Base-by-base conservation (phyloP, 139 green algal genomes). In the Deuterostichococcus epilithicus region DNA sequence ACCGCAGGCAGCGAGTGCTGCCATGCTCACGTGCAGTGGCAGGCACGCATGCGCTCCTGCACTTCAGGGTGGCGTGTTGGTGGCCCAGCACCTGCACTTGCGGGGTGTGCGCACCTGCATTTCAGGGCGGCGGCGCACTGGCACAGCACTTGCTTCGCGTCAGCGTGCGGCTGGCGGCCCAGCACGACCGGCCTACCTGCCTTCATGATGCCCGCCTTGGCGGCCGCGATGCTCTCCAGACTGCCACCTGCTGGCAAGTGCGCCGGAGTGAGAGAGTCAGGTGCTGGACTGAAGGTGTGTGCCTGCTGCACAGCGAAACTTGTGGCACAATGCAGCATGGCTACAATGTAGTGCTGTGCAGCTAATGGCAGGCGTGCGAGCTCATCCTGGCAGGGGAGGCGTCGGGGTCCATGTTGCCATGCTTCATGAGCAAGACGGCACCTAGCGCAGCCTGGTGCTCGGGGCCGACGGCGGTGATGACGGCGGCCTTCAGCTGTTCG, bases 141-240 rank as follows among this genome's bases (percentile, higher is more conserved):
- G 32, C 78, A 39, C 68, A 93, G 72, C 34, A 88, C 78, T 5
- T 39, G 34, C 37, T 69, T 37, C 1, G 84, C 89, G 25, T 86
- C 81, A 0, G 63, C 33, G 39, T 90, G 77, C 5, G 80, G 77
- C 84, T 97, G 92, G 18, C 45, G 59, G 0, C 70, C 83, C 6
- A 97, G 23, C 36, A 97, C 81, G n/a, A 87, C 81, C 5, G 91
- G 87, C 47, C 83, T 65, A 0, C 84, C 85, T 0, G 76, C 20
- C 78, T 91, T 90, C 78, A 93, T 81, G 65, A 96, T 94, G 34
- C 92, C 92, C 0, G 91, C 92, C 42, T 97, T 97, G 73, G 91
- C 90, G 8, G 68, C 66, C 13, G 92, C 88, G 13, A 96, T 94
- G 69, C 37, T 77, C 35, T 80, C 37, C 26, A 95, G 67, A 58